Evolutionary conservation across 768 basidiomycete species (phyloP).

Genomic region (Fomitopsis serialis): DNA sequence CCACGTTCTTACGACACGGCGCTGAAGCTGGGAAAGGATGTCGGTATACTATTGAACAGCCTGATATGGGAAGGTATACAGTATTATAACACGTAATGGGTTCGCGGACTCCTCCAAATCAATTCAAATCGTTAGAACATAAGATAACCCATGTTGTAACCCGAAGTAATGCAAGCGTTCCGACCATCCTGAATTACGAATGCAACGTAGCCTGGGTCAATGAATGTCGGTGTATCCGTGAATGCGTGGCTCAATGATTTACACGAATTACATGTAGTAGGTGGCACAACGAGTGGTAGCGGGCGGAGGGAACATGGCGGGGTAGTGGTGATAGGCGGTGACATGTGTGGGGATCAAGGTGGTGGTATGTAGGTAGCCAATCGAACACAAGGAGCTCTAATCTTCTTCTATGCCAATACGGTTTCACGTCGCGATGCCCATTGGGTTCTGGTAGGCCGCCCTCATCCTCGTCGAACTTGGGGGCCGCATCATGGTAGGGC

Average conservation of each 20-base stretch:
- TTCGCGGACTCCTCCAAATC: not conserved
- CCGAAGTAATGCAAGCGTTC: not conserved
- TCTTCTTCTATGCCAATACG: not conserved
- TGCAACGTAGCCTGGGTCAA: not conserved
- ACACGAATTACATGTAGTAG: not conserved
- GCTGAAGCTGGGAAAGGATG: conserved; percentile 48
- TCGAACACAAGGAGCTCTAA: not conserved
- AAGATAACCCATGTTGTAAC: not conserved
- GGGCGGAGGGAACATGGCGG: not conserved
- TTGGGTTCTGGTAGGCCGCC: conserved; percentile 6
- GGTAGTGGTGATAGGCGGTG: not conserved
- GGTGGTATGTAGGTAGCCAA: not conserved
- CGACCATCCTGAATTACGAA: not conserved
- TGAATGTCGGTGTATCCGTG: not conserved
- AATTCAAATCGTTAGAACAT: not conserved
- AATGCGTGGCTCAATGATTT: not conserved
- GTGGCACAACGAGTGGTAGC: not conserved
- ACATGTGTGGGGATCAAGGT: not conserved
- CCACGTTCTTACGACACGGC: conserved; percentile 59
- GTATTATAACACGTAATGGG: not conserved
- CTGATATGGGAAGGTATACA: conserved; percentile 53
- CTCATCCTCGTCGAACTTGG: conserved; percentile 15
- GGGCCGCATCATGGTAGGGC: conserved; percentile 25
- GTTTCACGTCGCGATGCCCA: conserved; percentile 10
- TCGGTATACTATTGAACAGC: conserved; percentile 58